Evolutionary conservation across 305 asterid genomes (phyloP).

Genomic region (Striga hermonthica): DNA sequence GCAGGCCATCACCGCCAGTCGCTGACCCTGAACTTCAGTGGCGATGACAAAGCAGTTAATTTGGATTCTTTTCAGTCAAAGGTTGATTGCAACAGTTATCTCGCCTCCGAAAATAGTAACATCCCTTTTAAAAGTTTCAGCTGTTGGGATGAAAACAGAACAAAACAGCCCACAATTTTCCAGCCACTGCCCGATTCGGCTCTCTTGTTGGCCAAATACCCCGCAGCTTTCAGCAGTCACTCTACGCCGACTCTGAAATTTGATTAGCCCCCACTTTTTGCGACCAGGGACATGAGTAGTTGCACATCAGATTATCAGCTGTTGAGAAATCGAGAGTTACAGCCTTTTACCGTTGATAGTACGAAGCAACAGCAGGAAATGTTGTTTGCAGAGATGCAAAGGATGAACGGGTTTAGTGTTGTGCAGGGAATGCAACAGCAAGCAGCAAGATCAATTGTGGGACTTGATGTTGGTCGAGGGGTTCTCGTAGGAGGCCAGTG

Average conservation of each 20-base stretch:
- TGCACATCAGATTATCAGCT: constrained; percentile 48
- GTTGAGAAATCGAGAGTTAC: constrained; percentile 46
- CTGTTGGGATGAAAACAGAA: constrained; percentile 56
- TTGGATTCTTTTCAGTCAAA: constrained; percentile 47
- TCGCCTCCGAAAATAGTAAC: constrained; percentile 52
- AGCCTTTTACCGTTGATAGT: constrained; percentile 47
- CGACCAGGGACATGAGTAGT: constrained; percentile 43
- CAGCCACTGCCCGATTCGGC: constrained; percentile 60
- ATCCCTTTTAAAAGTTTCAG: constrained; percentile 45
- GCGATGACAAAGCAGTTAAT: constrained; percentile 36
- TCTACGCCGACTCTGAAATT: constrained; percentile 44
- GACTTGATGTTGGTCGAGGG: constrained; percentile 57
- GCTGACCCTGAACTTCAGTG: constrained; percentile 38
- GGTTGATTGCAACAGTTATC: constrained; percentile 41
- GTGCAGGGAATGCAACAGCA: constrained; percentile 55
- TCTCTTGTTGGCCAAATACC: constrained; percentile 66
- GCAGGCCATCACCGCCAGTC: constrained; percentile 37
- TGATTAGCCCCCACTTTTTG: constrained; percentile 47
- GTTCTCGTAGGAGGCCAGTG: constrained; percentile 59
- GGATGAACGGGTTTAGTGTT: constrained; percentile 60
- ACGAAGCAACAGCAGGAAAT: constrained; percentile 53
- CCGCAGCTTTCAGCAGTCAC: constrained; percentile 66
- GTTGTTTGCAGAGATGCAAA: constrained; percentile 61
- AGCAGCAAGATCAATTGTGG: constrained; percentile 49
- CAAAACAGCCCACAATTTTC: constrained; percentile 38